A percentile compares a stretch with the other conserved stretches of the same genome.
These are phyloP conservation scores for Ceratocystiopsis brevicomis DNA, from an alignment of 2,329 filamentous ascomycete genomes.

Conservation along the genomic window DNA sequence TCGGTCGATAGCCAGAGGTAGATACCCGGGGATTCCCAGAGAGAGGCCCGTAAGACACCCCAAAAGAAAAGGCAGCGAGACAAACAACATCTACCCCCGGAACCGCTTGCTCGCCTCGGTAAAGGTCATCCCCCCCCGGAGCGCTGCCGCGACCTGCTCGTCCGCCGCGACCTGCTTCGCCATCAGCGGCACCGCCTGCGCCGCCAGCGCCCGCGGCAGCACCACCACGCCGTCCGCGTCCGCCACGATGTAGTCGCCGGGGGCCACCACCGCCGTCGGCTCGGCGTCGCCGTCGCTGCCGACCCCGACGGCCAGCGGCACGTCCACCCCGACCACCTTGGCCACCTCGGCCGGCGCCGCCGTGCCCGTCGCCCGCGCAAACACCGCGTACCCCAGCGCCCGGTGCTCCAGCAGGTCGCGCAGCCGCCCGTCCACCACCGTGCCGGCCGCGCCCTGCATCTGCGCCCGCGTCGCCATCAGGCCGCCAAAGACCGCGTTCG, in stretches of 20 bases:
- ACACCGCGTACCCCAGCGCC: slow-evolving; percentile 26
- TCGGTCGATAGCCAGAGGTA: no score
- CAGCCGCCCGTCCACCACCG: slow-evolving; percentile 32
- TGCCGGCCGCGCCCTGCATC: slow-evolving; percentile 24
- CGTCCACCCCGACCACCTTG: slow-evolving; percentile 24
- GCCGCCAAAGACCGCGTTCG: slow-evolving; percentile 35
- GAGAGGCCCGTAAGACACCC: no score
- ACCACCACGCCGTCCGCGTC: slow-evolving; percentile 28
- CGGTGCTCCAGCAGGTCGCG: slow-evolving; percentile 35
- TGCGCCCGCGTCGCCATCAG: slow-evolving; percentile 31
- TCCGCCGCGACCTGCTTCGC: slow-evolving; percentile 23
- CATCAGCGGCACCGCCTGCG: slow-evolving; percentile 22
- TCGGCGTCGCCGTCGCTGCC: slow-evolving; percentile 19
- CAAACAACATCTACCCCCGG: background rate
- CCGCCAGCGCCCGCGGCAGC: slow-evolving; percentile 20
- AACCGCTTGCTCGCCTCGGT: slow-evolving; percentile 25
- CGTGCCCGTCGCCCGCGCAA: slow-evolving; percentile 25
- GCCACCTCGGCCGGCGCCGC: slow-evolving; percentile 23
- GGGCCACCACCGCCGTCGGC: slow-evolving; percentile 19
- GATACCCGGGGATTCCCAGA: no score
- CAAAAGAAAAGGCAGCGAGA: no score
- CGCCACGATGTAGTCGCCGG: slow-evolving; percentile 25
- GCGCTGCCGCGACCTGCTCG: slow-evolving; percentile 21
- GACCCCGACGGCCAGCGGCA: slow-evolving; percentile 22
- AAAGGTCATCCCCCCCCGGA: slow-evolving; percentile 24